Conservation (phyloP, 2,329 filamentous ascomycete genomes). For the Calonectria crousiana region DNA sequence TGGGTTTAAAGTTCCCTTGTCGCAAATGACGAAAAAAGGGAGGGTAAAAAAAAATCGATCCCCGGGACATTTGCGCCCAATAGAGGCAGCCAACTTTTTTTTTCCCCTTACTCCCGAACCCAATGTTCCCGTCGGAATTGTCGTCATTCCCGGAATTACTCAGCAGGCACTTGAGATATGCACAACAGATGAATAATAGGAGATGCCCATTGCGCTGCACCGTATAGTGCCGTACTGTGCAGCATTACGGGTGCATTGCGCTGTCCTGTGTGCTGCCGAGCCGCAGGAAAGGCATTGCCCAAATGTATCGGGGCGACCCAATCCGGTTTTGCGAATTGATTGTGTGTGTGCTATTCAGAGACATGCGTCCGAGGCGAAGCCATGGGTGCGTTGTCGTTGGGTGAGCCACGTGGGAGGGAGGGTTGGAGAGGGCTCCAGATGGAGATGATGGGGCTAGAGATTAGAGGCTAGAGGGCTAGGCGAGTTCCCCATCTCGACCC, state of each 20-base stretch:
- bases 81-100: constrained; percentile 25
- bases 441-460: constrained; percentile 5
- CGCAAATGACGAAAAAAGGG: background rate
- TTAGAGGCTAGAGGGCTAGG: background rate
- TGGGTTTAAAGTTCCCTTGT: constrained; percentile 16
- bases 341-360: constrained; percentile 31
- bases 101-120: background rate
- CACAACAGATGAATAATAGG: background rate
- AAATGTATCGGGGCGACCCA: constrained; percentile 11
- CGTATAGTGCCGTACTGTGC: constrained; percentile 7
- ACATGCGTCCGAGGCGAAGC: constrained; percentile 32
- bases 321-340: constrained; percentile 14
- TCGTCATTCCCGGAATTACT: constrained; percentile 15
- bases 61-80: constrained; percentile 3
- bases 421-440: constrained; percentile 10
- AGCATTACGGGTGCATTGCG: constrained; percentile 2
- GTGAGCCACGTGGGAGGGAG: constrained; percentile 39
- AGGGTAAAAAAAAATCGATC: background rate
- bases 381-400: constrained; percentile 27
- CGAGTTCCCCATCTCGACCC: background rate
- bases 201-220: background rate
- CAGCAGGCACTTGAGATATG: constrained; percentile 8
- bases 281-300: constrained; percentile 11
- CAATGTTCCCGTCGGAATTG: constrained; percentile 14
- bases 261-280: constrained; percentile 10